Percentiles rank a stretch among this genome's conserved stretches.
These are phyloP conservation scores for Fusarium algeriense DNA, from an alignment of 2,329 filamentous ascomycete species.

Conservation along the genomic window DNA sequence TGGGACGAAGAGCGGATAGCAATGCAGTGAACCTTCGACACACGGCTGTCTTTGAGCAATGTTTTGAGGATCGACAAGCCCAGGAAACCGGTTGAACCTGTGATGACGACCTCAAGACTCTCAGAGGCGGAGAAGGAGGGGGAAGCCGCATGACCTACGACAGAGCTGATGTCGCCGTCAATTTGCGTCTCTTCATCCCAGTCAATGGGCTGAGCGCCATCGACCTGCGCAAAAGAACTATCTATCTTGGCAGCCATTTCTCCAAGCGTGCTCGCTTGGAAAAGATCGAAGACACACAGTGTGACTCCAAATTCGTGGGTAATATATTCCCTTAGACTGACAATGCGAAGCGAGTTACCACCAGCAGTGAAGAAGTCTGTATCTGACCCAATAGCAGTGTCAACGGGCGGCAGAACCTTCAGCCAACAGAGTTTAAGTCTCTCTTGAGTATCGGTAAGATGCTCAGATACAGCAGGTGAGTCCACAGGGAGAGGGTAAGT, in stretches of 20 bases:
- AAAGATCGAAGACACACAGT: constrained; percentile 8
- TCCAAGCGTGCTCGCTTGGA: background rate
- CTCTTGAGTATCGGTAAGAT: constrained; percentile 2
- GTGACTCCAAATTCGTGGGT: background rate
- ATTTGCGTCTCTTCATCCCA: background rate
- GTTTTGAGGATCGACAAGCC: background rate
- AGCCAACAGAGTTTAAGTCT: constrained; percentile 5
- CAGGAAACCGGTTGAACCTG: constrained; percentile 6
- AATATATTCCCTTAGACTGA: background rate
- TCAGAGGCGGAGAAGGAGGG: background rate
- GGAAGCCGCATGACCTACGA: rapidly evolving
- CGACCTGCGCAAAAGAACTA: background rate
- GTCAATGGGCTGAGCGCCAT: background rate
- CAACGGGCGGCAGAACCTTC: background rate
- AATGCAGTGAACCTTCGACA: constrained; percentile 1
- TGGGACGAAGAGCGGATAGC: background rate
- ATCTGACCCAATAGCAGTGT: background rate
- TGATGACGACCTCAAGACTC: background rate
- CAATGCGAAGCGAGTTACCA: constrained; percentile 1
- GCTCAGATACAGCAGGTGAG: rapidly evolving
- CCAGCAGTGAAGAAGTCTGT: constrained; percentile 8
- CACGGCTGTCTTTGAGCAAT: background rate
- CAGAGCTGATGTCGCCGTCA: too few relatives aligned
- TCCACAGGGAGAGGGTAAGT: background rate
- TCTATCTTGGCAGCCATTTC: constrained; percentile 10